A percentile compares a stretch with the other conserved stretches of the same genome.
These are phyloP conservation scores for Tagetes erecta DNA, from an alignment of 129 eudicot genomes.

Conservation along the genomic window DNA sequence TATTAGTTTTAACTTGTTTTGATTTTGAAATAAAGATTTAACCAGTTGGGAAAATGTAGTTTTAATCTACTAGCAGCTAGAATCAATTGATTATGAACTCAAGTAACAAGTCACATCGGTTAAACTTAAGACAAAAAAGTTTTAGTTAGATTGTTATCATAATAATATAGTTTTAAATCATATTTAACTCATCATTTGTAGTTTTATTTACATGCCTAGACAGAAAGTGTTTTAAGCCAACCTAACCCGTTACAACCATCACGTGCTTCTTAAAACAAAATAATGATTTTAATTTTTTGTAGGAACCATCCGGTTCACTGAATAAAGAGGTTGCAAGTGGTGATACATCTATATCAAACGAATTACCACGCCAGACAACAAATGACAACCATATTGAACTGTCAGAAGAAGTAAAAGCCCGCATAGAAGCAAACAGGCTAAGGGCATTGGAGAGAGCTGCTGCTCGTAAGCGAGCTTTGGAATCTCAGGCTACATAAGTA, in stretches of 20 bases:
- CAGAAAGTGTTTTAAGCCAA: neutral
- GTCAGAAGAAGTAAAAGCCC: constrained; percentile 72
- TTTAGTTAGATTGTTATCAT: neutral
- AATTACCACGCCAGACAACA: constrained; percentile 18
- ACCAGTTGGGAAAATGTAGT: neutral
- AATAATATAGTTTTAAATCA: neutral
- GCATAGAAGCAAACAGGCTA: constrained; percentile 76
- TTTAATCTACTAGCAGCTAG: neutral
- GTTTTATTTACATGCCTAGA: too few species aligned
- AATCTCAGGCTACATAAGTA: constrained; percentile 29
- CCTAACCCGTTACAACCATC: neutral
- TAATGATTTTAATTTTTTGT: neutral
- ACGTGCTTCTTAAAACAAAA: neutral
- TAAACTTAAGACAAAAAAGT: neutral
- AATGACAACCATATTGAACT: constrained; percentile 32
- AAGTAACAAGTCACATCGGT: neutral
- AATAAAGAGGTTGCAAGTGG: constrained; percentile 20
- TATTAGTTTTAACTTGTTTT: neutral
- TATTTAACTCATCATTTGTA: neutral
- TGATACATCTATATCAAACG: constrained; percentile 33
- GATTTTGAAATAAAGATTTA: neutral
- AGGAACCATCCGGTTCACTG: constrained; percentile 46
- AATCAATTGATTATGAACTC: neutral
- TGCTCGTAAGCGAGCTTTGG: constrained; percentile 54
- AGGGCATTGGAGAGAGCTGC: constrained; percentile 91